Evolutionary conservation across 2,329 filamentous ascomycete species (phyloP), one percentile per base, ranked within the genome.

Genomic region (Clonostachys solani): DNA sequence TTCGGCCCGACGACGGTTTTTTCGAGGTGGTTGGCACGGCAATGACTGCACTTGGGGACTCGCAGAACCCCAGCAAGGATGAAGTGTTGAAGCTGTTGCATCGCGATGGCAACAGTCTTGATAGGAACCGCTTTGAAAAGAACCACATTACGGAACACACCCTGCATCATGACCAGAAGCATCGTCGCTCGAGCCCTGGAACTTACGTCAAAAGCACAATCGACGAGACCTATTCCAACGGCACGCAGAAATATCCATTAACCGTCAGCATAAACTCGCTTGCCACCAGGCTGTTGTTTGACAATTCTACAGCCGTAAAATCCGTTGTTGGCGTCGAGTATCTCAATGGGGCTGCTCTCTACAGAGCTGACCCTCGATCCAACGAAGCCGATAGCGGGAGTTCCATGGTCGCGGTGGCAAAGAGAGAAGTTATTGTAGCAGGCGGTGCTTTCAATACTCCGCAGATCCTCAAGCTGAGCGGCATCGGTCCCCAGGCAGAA

Each of bases 391-490:
- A 54, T 9, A 52, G 54, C 18, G 66, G 67, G 38, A 54, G 48
- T 18, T 52, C 57, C 3, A 65, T 69, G 23, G 56, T 54, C 2
- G 66, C 61, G 23, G 60, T 47, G 6, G 75, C 74, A 4, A 66
- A 60, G 5, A 64, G 64, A 33, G 79, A 82, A 53, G 64, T 74
- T 51, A 71, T 74, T 49, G 48, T 83, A 4, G 68, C 75, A 1
- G 74, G 71, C 2, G 80, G 80, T 7, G 64, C 69, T 4, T 77
- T 75, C 56, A 77, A 79, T 54, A 72, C 74, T 0, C 78, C 78
- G 0, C 75, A 81, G 50, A 59, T 80, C 7, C 64, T 80, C 7
- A 75, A 77, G 63, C 65, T 77, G 5, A 76, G 72, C 40, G 76
- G 77, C 2, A 48, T 70, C 34, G 76, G 76, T 0, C 74, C 74